Conservation (phyloP, 2,329 filamentous ascomycete species). For the Teratosphaeria viscida region DNA sequence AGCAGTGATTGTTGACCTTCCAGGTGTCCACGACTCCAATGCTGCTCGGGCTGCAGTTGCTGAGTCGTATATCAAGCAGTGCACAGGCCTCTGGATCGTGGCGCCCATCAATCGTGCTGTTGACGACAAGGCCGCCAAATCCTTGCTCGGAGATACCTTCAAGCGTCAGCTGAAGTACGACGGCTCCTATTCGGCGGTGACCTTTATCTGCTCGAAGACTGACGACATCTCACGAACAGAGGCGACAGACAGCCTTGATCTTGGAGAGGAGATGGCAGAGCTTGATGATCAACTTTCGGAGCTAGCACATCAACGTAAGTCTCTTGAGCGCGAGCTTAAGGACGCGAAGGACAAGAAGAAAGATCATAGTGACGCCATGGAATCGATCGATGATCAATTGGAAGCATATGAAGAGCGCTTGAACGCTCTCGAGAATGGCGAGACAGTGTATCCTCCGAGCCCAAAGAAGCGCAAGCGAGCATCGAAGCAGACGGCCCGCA, state of each 20-base stretch:
- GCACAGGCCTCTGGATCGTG: conserved; percentile 51
- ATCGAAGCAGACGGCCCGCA: background rate
- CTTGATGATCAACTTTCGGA: conserved; percentile 20
- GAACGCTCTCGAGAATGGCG: conserved; percentile 30
- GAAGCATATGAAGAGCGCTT: conserved; percentile 37
- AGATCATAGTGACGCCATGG: conserved; percentile 24
- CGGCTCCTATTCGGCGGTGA: conserved; percentile 42
- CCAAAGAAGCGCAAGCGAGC: conserved; percentile 37
- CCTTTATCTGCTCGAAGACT: conserved; percentile 54
- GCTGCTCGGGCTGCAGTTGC: conserved; percentile 49
- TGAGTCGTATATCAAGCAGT: conserved; percentile 49
- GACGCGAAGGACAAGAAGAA: conserved; percentile 26
- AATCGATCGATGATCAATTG: conserved; percentile 32
- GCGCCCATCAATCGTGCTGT: conserved; percentile 51
- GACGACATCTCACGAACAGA: conserved; percentile 48
- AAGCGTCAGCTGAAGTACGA: conserved; percentile 51
- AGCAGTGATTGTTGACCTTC: conserved; percentile 48
- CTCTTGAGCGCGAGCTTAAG: conserved; percentile 13
- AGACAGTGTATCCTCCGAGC: conserved; percentile 29
- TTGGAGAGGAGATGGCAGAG: conserved; percentile 24
- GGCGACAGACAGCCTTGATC: conserved; percentile 29
- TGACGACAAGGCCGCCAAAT: conserved; percentile 49
- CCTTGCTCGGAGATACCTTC: conserved; percentile 46
- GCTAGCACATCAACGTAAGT: conserved; percentile 8
- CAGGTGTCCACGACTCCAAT: conserved; percentile 51